Percentiles rank a stretch among this genome's conserved stretches.
phyloP scores from a whole-genome alignment of 495 filamentous ascomycete genomes.

The Umbilicaria muhlenbergii region DNA sequence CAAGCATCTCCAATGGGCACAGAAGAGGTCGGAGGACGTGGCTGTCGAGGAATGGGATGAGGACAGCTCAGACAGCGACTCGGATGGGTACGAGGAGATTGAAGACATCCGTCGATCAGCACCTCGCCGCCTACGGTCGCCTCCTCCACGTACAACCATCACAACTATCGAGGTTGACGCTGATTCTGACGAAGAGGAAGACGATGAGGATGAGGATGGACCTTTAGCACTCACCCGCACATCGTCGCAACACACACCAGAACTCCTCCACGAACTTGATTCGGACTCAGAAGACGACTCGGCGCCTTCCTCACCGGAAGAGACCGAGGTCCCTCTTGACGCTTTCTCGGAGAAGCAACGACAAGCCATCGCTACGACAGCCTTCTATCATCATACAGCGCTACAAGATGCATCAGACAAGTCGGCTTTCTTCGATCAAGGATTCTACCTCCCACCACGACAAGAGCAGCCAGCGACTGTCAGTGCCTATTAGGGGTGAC shows the following conservation, averaged over 20 bases:
- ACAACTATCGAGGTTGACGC: constrained; percentile 38
- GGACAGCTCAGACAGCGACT: constrained; percentile 43
- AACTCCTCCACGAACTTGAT: constrained; percentile 56
- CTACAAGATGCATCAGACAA: constrained; percentile 15
- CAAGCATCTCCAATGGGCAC: constrained; percentile 77
- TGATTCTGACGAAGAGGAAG: constrained; percentile 52
- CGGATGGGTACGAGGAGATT: constrained; percentile 47
- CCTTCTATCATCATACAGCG: constrained; percentile 17
- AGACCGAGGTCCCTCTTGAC: constrained; percentile 40
- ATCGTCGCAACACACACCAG: constrained; percentile 61
- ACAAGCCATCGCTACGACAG: constrained; percentile 36
- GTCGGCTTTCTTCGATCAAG: constrained; percentile 37
- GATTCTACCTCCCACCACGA: constrained; percentile 42
- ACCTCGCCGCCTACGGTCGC: constrained; percentile 20
- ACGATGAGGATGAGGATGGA: constrained; percentile 44
- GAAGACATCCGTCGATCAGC: constrained; percentile 43
- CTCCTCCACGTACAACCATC: constrained; percentile 14
- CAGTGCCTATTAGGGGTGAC: constrained; percentile 24
- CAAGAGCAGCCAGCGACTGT: constrained; percentile 27
- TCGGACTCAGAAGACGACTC: constrained; percentile 59
- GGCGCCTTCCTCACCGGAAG: constrained; percentile 74
- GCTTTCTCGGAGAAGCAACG: constrained; percentile 55
- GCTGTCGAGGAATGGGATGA: constrained; percentile 48
- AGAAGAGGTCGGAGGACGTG: constrained; percentile 45
- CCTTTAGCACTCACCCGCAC: constrained; percentile 58